These are phyloP conservation scores for Candida montana DNA, from an alignment of 805 yeast species.

Conservation along the genomic window DNA sequence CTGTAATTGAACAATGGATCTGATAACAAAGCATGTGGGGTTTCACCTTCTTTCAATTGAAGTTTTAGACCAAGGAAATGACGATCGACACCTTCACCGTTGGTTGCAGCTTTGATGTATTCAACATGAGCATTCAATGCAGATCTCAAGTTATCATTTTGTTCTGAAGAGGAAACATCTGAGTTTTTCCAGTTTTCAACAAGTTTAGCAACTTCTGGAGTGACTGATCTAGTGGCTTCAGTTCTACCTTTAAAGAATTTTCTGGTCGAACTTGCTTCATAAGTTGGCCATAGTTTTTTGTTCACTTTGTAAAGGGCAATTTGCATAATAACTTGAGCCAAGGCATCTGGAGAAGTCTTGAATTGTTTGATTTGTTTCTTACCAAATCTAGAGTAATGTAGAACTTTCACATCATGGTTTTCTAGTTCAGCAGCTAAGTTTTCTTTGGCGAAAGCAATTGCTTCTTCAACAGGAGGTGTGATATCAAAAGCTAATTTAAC, in stretches of 20 bases:
- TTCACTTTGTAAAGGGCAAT: conserved; percentile 81
- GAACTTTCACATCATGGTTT: conserved; percentile 68
- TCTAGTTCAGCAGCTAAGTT: conserved; percentile 49
- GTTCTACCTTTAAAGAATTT: conserved; percentile 87
- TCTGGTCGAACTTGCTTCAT: conserved; percentile 94
- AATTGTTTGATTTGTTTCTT: conserved; percentile 78
- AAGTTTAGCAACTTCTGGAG: conserved; percentile 62
- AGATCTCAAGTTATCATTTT: conserved; percentile 59
- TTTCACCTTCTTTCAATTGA: conserved; percentile 54
- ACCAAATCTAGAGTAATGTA: conserved; percentile 82
- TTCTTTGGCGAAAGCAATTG: conserved; percentile 50
- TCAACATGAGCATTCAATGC: conserved; percentile 72
- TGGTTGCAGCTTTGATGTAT: conserved; percentile 71
- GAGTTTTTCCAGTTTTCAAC: conserved; percentile 70
- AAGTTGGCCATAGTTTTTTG: conserved; percentile 81
- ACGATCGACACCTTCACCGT: conserved; percentile 88
- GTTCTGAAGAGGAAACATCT: conserved; percentile 40
- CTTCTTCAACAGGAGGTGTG: conserved; percentile 41
- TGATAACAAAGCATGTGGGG: conserved; percentile 56
- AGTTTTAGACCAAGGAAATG: conserved; percentile 87
- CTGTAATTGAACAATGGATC: conserved; percentile 78
- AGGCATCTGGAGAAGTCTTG: conserved; percentile 91
- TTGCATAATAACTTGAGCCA: conserved; percentile 85
- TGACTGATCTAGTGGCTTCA: conserved; percentile 85
- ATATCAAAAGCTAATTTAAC: conserved; percentile 51